Conservation (phyloP, 164 flowering plant species). For the Berberis thunbergii region DNA sequence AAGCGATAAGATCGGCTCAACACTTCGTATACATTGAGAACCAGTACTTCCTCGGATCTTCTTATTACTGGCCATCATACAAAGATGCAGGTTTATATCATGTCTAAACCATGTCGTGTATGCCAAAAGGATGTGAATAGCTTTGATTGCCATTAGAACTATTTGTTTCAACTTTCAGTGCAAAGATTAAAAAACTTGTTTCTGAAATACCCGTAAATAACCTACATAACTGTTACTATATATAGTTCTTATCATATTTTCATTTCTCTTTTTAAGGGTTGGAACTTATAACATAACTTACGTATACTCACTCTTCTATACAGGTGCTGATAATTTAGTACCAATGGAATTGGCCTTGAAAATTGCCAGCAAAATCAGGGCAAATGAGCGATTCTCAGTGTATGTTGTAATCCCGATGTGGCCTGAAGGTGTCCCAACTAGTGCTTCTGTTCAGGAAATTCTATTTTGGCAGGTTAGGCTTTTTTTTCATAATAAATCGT, state of each 20-base stretch:
- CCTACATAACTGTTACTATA: too few relatives aligned
- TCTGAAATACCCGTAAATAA: too few relatives aligned
- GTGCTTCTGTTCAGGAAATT: conserved; percentile 68
- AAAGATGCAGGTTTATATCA: conserved; percentile 36
- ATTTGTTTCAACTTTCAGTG: too few relatives aligned
- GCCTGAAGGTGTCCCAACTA: conserved; percentile 72
- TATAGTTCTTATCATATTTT: too few relatives aligned
- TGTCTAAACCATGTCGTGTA: background rate
- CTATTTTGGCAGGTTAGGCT: conserved; percentile 73
- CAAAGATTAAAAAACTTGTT: too few relatives aligned
- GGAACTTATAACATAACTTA: too few relatives aligned
- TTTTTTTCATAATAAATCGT: background rate
- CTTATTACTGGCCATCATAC: conserved; percentile 64
- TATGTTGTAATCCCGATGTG: conserved; percentile 74
- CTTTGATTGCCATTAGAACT: too few relatives aligned
- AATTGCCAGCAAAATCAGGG: conserved; percentile 60
- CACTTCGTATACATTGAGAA: conserved; percentile 85
- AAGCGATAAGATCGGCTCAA: conserved; percentile 81
- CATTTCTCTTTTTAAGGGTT: too few relatives aligned
- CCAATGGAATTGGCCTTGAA: conserved; percentile 81
- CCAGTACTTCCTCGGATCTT: conserved; percentile 85
- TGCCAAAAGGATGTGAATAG: too few relatives aligned
- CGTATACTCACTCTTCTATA: background rate
- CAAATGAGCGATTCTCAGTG: conserved; percentile 55
- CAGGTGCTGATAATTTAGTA: conserved; percentile 73